A percentile compares a stretch with the other conserved stretches of the same genome.
These are phyloP conservation scores for Aspergillus pseudonomiae DNA, from an alignment of 2,329 filamentous ascomycete genomes.

Conservation along the genomic window DNA sequence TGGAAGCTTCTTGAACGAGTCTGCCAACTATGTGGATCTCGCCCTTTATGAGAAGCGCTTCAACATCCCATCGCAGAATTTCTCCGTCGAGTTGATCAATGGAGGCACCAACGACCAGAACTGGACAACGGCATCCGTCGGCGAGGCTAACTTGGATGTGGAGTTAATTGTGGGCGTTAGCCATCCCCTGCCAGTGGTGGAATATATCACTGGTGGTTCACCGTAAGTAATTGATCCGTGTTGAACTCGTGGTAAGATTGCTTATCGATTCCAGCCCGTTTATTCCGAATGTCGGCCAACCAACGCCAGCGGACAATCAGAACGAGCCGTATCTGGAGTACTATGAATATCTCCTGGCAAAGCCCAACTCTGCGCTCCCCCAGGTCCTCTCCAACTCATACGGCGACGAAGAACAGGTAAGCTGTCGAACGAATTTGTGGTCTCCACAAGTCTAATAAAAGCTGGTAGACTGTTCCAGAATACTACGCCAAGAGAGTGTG, in stretches of 20 bases:
- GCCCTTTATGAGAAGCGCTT: slow-evolving; percentile 44
- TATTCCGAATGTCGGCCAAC: slow-evolving; percentile 50
- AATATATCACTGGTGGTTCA: neutral
- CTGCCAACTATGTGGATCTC: slow-evolving; percentile 52
- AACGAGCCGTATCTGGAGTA: slow-evolving; percentile 72
- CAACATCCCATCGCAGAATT: slow-evolving; percentile 44
- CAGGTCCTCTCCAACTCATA: slow-evolving; percentile 68
- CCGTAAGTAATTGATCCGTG: neutral
- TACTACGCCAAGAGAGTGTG: slow-evolving; percentile 66
- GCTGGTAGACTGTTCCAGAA: slow-evolving; percentile 58
- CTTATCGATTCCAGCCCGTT: slow-evolving; percentile 51
- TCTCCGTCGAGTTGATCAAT: slow-evolving; percentile 40
- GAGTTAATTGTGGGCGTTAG: slow-evolving; percentile 60
- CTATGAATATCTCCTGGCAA: slow-evolving; percentile 60
- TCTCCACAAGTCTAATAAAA: neutral
- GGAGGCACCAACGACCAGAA: slow-evolving; percentile 47
- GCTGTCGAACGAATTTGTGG: neutral
- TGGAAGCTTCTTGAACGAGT: slow-evolving; percentile 56
- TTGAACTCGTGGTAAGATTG: neutral
- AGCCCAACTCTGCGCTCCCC: slow-evolving; percentile 55
- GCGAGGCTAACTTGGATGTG: slow-evolving; percentile 64
- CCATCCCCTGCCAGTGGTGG: slow-evolving; percentile 50
- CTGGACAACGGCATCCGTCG: slow-evolving; percentile 41
- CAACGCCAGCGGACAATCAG: slow-evolving; percentile 45
- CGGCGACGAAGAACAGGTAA: slow-evolving; percentile 61